Conservation (phyloP, 768 basidiomycete species). For the Boletus rex-veris region DNA sequence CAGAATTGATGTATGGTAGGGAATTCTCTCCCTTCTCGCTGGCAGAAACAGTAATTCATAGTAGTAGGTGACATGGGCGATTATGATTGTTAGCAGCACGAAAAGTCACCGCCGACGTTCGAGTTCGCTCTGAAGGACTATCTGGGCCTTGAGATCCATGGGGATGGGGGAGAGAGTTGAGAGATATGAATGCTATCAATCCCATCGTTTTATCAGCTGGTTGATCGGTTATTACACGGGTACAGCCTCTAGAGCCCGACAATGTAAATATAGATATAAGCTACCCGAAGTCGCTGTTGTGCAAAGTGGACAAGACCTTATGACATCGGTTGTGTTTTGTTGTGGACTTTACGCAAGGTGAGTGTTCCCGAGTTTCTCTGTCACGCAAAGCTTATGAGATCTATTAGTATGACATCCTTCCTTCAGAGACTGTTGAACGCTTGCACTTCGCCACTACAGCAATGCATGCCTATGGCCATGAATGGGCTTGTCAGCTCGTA, state of each 20-base stretch:
- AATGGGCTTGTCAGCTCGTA: neutral
- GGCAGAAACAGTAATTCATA: neutral
- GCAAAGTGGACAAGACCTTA: too few relatives aligned
- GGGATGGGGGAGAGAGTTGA: neutral
- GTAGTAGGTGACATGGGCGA: neutral
- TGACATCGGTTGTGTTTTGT: too few relatives aligned
- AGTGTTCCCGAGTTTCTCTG: too few relatives aligned
- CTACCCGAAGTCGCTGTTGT: too few relatives aligned
- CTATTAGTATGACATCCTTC: neutral
- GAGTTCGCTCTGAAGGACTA: neutral
- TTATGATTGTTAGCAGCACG: neutral
- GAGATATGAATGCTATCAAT: too few relatives aligned
- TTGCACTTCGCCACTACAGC: neutral
- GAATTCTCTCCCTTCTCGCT: neutral
- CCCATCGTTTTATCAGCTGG: too few relatives aligned
- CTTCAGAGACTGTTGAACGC: neutral
- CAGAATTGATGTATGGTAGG: conserved; percentile 1
- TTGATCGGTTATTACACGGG: too few relatives aligned
- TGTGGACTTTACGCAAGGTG: too few relatives aligned
- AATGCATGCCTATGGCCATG: neutral
- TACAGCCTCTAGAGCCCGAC: too few relatives aligned
- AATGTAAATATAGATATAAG: too few relatives aligned
- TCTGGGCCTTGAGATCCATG: neutral
- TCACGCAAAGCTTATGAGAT: too few relatives aligned
- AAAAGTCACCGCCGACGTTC: neutral